Percentiles rank a stretch among this genome's conserved stretches.
Evolutionary conservation across 352 stramenopile species (phyloP).

Genomic region (Phytophthora citrophthora): DNA sequence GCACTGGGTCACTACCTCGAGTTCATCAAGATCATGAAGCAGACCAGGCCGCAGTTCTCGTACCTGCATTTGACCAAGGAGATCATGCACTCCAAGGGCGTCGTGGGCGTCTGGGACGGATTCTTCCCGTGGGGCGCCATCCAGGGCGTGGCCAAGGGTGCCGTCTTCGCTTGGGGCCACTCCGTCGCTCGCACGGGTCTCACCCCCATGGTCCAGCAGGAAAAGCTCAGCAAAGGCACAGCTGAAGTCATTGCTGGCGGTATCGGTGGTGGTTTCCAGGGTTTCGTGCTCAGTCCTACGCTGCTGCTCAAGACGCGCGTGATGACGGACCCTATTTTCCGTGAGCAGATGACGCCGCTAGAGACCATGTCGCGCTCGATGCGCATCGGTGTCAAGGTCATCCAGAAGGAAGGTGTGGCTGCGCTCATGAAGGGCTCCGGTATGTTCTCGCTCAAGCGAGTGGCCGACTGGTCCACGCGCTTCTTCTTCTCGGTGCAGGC

Average conservation of each 20-base stretch:
- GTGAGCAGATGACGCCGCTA: slow-evolving; percentile 85
- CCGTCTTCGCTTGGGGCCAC: slow-evolving; percentile 92
- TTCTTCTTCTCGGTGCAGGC: slow-evolving; percentile 93
- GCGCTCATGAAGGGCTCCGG: slow-evolving; percentile 93
- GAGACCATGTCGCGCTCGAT: slow-evolving; percentile 87
- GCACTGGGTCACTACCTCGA: slow-evolving; percentile 91
- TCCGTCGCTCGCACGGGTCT: slow-evolving; percentile 67
- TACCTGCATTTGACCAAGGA: slow-evolving; percentile 81
- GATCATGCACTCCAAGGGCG: slow-evolving; percentile 90
- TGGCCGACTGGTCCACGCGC: slow-evolving; percentile 92
- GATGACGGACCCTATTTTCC: slow-evolving; percentile 95
- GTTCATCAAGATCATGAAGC: slow-evolving; percentile 96
- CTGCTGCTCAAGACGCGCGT: slow-evolving; percentile 95
- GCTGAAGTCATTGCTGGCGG: slow-evolving; percentile 89
- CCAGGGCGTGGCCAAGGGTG: slow-evolving; percentile 90
- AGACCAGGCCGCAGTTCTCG: slow-evolving; percentile 81
- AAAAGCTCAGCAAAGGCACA: slow-evolving; percentile 56
- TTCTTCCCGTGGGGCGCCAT: slow-evolving; percentile 94
- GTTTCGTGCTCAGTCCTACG: slow-evolving; percentile 92
- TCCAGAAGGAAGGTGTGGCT: slow-evolving; percentile 84
- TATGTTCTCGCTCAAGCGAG: slow-evolving; percentile 93
- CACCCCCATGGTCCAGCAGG: slow-evolving; percentile 62
- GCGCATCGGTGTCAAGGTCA: slow-evolving; percentile 89
- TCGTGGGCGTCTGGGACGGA: slow-evolving; percentile 92
- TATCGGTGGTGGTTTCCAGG: slow-evolving; percentile 91